These are phyloP conservation scores for Fagopyrum tataricum DNA, from an alignment of 148 eudicot species.

Conservation along the genomic window DNA sequence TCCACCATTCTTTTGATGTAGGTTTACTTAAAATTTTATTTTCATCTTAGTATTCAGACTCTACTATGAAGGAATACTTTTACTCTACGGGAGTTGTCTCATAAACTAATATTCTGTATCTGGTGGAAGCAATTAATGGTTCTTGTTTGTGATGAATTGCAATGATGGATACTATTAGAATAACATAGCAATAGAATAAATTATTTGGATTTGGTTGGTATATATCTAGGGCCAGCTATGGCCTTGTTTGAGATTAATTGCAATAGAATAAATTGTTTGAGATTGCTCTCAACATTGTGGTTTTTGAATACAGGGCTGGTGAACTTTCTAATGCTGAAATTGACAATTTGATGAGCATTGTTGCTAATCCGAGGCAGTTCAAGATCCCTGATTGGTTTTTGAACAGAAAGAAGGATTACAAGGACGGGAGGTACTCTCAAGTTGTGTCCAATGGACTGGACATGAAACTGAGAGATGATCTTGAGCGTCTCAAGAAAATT, in stretches of 20 bases:
- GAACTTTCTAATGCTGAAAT: constrained; percentile 62
- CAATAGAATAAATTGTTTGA: too few relatives aligned
- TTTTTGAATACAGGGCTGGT: constrained; percentile 55
- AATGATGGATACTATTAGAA: too few relatives aligned
- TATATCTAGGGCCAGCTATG: too few relatives aligned
- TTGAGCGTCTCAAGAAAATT: constrained; percentile 84
- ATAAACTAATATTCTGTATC: too few relatives aligned
- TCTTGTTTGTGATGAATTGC: not conserved
- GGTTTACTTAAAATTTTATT: too few relatives aligned
- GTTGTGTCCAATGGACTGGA: constrained; percentile 82
- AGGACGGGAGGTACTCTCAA: constrained; percentile 81
- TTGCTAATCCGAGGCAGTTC: constrained; percentile 79
- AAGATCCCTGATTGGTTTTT: constrained; percentile 85
- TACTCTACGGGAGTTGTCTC: too few relatives aligned
- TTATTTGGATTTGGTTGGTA: too few relatives aligned
- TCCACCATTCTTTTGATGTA: too few relatives aligned
- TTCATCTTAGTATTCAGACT: too few relatives aligned
- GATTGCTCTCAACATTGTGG: not conserved
- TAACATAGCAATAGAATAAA: too few relatives aligned
- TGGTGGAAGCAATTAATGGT: not conserved
- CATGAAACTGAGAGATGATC: constrained; percentile 91
- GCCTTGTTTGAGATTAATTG: too few relatives aligned
- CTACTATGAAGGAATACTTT: too few relatives aligned
- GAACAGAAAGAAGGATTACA: constrained; percentile 91
- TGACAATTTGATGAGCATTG: constrained; percentile 73